These are phyloP conservation scores for Cairneyella variabilis DNA, from an alignment of 495 filamentous ascomycete species.

Conservation along the genomic window DNA sequence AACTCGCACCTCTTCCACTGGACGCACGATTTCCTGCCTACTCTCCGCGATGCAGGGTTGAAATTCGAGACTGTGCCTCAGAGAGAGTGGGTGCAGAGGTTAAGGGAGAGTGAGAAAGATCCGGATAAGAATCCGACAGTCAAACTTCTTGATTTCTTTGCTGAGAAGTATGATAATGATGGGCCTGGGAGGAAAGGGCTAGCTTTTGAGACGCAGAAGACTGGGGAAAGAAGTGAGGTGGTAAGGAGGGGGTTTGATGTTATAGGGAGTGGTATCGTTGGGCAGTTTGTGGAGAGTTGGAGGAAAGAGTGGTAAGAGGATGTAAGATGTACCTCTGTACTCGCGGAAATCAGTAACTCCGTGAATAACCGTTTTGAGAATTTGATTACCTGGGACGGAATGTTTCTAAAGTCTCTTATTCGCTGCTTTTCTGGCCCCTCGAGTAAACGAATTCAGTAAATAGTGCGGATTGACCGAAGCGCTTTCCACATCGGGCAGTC, in stretches of 20 bases:
- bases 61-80: conserved; percentile 38
- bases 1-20: conserved; percentile 38
- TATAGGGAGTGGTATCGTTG: conserved; percentile 26
- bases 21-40: conserved; percentile 39
- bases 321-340: too few relatives aligned
- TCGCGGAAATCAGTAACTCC: too few relatives aligned
- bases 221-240: conserved; percentile 19
- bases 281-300: conserved; percentile 28
- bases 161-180: conserved; percentile 34
- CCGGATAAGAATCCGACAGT: conserved; percentile 35
- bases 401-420: too few relatives aligned
- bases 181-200: conserved; percentile 5
- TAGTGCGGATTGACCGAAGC: too few relatives aligned
- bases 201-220: conserved; percentile 17
- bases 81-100: conserved; percentile 35
- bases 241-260: conserved; percentile 23
- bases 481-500: too few relatives aligned
- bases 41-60: conserved; percentile 29
- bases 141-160: conserved; percentile 40
- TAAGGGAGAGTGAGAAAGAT: conserved; percentile 33
- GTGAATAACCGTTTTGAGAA: too few relatives aligned
- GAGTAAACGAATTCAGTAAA: too few relatives aligned
- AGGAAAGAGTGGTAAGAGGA: conserved; percentile 2
- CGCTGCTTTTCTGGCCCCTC: too few relatives aligned
- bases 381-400: too few relatives aligned